phyloP scores from a whole-genome alignment of 805 yeast species.

The Pichia scutulata region DNA sequence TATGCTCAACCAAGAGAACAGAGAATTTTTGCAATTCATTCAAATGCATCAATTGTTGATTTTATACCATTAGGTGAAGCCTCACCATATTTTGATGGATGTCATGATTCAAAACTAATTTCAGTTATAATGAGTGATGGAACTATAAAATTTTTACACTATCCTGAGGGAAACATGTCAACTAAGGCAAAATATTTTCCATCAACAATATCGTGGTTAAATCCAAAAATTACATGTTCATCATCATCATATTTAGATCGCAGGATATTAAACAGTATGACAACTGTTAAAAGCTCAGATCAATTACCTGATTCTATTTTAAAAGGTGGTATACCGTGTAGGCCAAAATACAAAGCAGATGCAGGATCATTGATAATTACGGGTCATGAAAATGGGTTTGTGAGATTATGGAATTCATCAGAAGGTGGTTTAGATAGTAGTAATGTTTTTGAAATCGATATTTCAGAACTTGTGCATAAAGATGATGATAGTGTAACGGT shows the following conservation, averaged over 20 bases:
- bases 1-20: conserved; percentile 56
- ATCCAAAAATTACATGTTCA: conserved; percentile 59
- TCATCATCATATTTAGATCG: conserved; percentile 37
- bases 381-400: conserved; percentile 81
- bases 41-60: conserved; percentile 35
- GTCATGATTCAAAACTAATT: conserved; percentile 65
- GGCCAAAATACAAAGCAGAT: conserved; percentile 41
- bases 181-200: conserved; percentile 63
- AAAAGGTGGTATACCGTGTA: conserved; percentile 73
- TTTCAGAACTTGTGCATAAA: conserved; percentile 39
- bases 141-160: conserved; percentile 52
- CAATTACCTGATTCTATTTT: conserved; percentile 33
- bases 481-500: conserved; percentile 41
- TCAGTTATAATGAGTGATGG: conserved; percentile 56
- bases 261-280: conserved; percentile 23
- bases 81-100: conserved; percentile 74
- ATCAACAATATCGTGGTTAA: conserved; percentile 68
- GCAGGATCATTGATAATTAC: conserved; percentile 59
- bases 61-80: conserved; percentile 48
- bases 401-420: conserved; percentile 79
- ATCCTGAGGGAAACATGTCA: conserved; percentile 46
- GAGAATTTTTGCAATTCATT: conserved; percentile 47
- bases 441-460: conserved; percentile 51
- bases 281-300: conserved; percentile 37
- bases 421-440: conserved; percentile 60